A percentile compares a stretch with the other conserved stretches of the same genome.
These are phyloP conservation scores for Sphaerostilbella broomeana DNA, from an alignment of 2,329 filamentous ascomycete genomes.

Conservation along the genomic window DNA sequence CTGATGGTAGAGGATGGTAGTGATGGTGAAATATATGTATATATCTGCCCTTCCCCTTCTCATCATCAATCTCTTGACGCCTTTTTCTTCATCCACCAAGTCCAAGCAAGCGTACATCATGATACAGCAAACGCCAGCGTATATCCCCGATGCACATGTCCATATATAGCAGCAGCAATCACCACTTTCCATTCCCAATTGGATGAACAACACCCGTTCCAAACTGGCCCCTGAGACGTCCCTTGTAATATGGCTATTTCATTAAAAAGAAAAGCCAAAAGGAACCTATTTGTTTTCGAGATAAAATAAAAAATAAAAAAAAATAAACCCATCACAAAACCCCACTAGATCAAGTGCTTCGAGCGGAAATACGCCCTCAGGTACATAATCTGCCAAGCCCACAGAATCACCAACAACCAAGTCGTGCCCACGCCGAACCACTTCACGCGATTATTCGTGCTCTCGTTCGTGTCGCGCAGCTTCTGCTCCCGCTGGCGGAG, in stretches of 20 bases:
- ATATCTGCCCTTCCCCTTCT: no score
- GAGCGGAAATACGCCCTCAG: conserved; percentile 90
- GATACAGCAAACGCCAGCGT: conserved; percentile 18
- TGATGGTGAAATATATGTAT: no score
- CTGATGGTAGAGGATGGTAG: no score
- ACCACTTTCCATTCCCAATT: no score
- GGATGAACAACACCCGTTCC: no score
- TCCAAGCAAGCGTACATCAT: conserved; percentile 13
- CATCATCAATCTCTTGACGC: no score
- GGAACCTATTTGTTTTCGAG: neutral
- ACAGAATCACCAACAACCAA: conserved; percentile 79
- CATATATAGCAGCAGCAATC: neutral
- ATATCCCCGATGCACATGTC: conserved; percentile 1
- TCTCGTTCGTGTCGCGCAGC: conserved; percentile 97
- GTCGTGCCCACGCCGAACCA: conserved; percentile 97
- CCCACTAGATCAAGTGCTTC: conserved; percentile 34
- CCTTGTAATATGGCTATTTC: no score
- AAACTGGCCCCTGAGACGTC: no score
- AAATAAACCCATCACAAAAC: neutral
- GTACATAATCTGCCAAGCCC: conserved; percentile 97
- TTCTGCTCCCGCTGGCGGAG: conserved; percentile 84
- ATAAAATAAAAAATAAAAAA: conserved; percentile 4
- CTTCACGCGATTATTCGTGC: conserved; percentile 97
- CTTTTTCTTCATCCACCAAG: conserved; percentile 3
- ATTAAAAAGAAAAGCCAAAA: neutral